phyloP scores from a whole-genome alignment of 176 grass and related monocot species.

The Lolium multiflorum region DNA sequence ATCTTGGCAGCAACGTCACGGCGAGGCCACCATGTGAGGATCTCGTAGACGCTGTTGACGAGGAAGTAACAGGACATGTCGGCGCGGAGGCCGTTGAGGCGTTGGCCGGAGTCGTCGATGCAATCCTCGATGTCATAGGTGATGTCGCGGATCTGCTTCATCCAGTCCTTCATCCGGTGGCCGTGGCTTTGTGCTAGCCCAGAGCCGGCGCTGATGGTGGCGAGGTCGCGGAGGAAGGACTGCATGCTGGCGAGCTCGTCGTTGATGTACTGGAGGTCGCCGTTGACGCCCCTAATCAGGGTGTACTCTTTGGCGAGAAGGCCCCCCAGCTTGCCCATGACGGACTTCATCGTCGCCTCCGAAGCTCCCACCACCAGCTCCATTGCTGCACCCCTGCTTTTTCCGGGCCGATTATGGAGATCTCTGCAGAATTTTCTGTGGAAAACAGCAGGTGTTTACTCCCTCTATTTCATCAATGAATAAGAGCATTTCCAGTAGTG shows the following conservation, averaged over 20 bases:
- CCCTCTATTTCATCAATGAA: too few relatives aligned
- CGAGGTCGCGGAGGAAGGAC: slow-evolving; percentile 22
- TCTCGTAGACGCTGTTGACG: not conserved
- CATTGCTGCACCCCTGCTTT: not conserved
- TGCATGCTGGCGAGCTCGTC: slow-evolving; percentile 18
- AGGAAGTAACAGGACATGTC: not conserved
- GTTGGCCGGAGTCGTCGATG: not conserved
- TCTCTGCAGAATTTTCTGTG: not conserved
- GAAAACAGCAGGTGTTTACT: too few relatives aligned
- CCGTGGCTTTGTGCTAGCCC: not conserved
- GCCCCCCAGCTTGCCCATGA: slow-evolving; percentile 18
- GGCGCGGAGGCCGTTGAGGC: not conserved
- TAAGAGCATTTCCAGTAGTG: too few relatives aligned
- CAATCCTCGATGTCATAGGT: slow-evolving; percentile 4
- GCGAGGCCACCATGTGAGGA: slow-evolving; percentile 1
- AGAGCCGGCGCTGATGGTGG: not conserved
- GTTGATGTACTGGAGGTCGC: slow-evolving; percentile 30
- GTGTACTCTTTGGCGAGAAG: not conserved
- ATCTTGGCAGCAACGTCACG: not conserved
- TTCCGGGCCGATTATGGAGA: not conserved
- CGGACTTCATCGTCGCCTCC: not conserved
- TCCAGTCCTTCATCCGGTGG: not conserved
- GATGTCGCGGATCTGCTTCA: slow-evolving; percentile 15
- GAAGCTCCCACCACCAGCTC: slow-evolving; percentile 21
- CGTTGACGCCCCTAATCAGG: not conserved